Evolutionary conservation across 2,329 filamentous ascomycete species (phyloP).

Genomic region (Rhynchosporium graminicola): DNA sequence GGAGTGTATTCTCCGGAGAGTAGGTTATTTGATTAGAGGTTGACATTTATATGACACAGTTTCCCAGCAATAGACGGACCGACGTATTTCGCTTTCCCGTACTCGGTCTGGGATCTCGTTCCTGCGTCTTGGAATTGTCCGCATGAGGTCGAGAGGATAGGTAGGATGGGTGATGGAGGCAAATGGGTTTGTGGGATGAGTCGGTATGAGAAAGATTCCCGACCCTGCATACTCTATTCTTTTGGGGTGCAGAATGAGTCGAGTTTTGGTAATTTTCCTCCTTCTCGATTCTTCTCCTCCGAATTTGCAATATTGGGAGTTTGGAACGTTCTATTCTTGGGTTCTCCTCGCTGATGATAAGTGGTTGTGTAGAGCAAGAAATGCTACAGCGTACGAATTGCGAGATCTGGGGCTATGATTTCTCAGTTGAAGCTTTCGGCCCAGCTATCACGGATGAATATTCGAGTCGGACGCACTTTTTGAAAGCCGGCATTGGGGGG

Average conservation of each 20-base stretch:
- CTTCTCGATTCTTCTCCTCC: not conserved
- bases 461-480: conserved; percentile 39
- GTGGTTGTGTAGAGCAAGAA: conserved; percentile 38
- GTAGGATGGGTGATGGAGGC: conserved; percentile 44
- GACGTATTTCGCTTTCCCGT: conserved; percentile 33
- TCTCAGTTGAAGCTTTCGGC: conserved; percentile 41
- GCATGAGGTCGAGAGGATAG: conserved; percentile 44
- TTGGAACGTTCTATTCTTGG: not conserved
- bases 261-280: conserved; percentile 36
- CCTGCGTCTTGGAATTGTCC: conserved; percentile 45
- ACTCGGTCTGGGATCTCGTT: conserved; percentile 44
- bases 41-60: conserved; percentile 18
- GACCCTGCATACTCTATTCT: conserved; percentile 42
- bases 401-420: conserved; percentile 46
- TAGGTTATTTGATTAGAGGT: not conserved
- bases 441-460: conserved; percentile 34
- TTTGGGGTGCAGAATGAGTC: conserved; percentile 44
- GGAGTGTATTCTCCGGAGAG: too few species aligned
- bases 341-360: too few species aligned
- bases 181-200: conserved; percentile 47
- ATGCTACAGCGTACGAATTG: conserved; percentile 44
- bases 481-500: conserved; percentile 39
- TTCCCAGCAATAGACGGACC: conserved; percentile 30
- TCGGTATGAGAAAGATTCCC: conserved; percentile 38
- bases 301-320: not conserved